These are phyloP conservation scores for Rubroshorea leprosula DNA, from an alignment of 345 rosid species.

Conservation along the genomic window DNA sequence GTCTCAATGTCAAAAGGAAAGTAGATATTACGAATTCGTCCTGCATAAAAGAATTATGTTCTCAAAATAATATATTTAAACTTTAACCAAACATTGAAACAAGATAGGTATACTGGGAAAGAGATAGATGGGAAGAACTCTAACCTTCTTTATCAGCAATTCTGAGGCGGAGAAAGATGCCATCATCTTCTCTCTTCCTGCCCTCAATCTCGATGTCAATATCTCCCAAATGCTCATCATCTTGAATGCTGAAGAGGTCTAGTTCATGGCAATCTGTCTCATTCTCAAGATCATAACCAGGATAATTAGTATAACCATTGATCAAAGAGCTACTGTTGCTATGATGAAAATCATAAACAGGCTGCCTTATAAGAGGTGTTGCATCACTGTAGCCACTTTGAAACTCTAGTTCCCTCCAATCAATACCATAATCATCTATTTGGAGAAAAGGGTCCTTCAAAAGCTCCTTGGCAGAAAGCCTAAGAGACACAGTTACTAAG, in stretches of 20 bases:
- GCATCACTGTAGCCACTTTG: conserved; percentile 37
- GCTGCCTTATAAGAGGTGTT: conserved; percentile 43
- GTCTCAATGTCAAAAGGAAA: conserved; percentile 68
- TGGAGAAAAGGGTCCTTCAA: conserved; percentile 67
- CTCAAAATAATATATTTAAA: background rate
- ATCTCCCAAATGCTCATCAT: conserved; percentile 41
- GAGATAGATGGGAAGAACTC: conserved; percentile 15
- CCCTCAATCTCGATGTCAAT: conserved; percentile 73
- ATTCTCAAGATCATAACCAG: conserved; percentile 28
- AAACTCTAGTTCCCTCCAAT: conserved; percentile 30
- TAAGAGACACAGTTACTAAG: conserved; percentile 61
- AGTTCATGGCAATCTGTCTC: conserved; percentile 34
- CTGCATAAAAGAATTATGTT: conserved; percentile 32
- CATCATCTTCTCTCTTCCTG: conserved; percentile 58
- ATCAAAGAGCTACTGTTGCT: conserved; percentile 19
- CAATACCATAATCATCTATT: conserved; percentile 37
- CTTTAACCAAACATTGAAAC: background rate
- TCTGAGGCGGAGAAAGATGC: conserved; percentile 75
- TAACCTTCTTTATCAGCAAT: conserved; percentile 86
- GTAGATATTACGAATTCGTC: conserved; percentile 72
- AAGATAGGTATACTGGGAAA: background rate
- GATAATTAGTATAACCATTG: conserved; percentile 26
- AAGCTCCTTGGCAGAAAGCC: conserved; percentile 82
- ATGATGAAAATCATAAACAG: conserved; percentile 24
- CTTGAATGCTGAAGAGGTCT: conserved; percentile 52